Percentiles rank a stretch among this genome's conserved stretches.
phyloP scores from a whole-genome alignment of 2,329 filamentous ascomycete genomes.

The Colletotrichum orchidophilum region DNA sequence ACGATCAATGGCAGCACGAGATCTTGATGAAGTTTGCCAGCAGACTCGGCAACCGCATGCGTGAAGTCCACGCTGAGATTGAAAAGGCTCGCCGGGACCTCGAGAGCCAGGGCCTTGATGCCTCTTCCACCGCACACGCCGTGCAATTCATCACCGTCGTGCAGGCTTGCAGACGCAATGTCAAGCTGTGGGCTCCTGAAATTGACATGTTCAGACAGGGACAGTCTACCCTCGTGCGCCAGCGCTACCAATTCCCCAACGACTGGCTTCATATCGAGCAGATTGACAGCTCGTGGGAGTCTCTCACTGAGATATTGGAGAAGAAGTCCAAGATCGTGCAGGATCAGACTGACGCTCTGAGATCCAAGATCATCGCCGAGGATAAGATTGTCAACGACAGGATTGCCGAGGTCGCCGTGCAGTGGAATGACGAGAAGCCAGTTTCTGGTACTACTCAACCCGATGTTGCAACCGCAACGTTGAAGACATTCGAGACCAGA shows the following conservation, averaged over 20 bases:
- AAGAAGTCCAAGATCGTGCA: conserved; percentile 96
- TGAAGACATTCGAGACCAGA: conserved; percentile 83
- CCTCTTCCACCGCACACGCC: conserved; percentile 93
- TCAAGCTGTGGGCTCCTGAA: conserved; percentile 93
- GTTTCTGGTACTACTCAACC: conserved; percentile 94
- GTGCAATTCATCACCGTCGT: conserved; percentile 99
- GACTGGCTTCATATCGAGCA: conserved; percentile 98
- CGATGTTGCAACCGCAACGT: conserved; percentile 83
- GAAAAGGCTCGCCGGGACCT: conserved; percentile 90
- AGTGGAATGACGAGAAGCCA: conserved; percentile 97
- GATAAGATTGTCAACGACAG: conserved; percentile 91
- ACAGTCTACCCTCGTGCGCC: conserved; percentile 88
- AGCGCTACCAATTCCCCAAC: conserved; percentile 90
- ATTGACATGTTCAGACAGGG: conserved; percentile 96
- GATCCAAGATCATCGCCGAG: conserved; percentile 93
- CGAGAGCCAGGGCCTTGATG: conserved; percentile 90
- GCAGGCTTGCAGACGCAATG: conserved; percentile 93
- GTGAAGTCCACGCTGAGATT: conserved; percentile 91
- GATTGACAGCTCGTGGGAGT: conserved; percentile 94
- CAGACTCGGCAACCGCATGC: conserved; percentile 88
- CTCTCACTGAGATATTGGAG: conserved; percentile 88
- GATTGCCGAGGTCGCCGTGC: conserved; percentile 81
- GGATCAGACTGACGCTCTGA: conserved; percentile 93
- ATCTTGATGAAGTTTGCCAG: conserved; percentile 92
- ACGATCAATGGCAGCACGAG: conserved; percentile 99